Base-by-base conservation (phyloP, 2,329 filamentous ascomycete genomes). In the Talaromyces sp. region DNA sequence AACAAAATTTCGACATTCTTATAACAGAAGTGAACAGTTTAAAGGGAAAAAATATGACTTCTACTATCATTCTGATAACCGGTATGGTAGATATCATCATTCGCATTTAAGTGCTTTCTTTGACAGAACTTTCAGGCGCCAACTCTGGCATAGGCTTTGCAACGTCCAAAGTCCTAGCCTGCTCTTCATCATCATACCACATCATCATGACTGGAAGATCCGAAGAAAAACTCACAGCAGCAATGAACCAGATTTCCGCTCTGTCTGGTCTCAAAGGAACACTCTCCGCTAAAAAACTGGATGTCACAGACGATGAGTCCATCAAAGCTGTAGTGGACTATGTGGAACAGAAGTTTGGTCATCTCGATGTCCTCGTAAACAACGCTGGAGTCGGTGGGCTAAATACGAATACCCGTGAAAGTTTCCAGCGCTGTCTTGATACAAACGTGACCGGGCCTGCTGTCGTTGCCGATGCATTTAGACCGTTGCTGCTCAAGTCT, bases 361-460 rank as follows among this genome's bases (percentile, higher is more conserved):
- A 64, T 17, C 68, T 81, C n/a, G 77, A 81, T 60, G 69, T 80
- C 31, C 68, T 82, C 1, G 64, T 80, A 64, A 79, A 81, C 68
- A 80, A 79, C 61, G 78, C 78, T 0, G 77, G 77, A 6, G 56
- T 32, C 31, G 31, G 31, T 32, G 50, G 38, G 24, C 24, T 32
- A 9, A 26, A 26, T 17, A 13, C 26, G 41, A 35, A 38, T 50
- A 17, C 17, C 53, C 19, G 54, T 54, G 31, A 26, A 46, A 59
- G 21, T 50, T 50, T 26, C 32, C 14, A n/a, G 43, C 55, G 14
- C 17, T 46, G 29, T 1, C 38, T 59, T 1, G 53, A 52, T 9
- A 62, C 60, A 14, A 62, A 62, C 54, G 54, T 59, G n/a, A 38
- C 29, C 2, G 52, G 60, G 11, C 51, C 52, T 7, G 52, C 56